phyloP scores from a whole-genome alignment of 2,329 filamentous ascomycete genomes.

The Immersiporthe knoxdaviesiana region DNA sequence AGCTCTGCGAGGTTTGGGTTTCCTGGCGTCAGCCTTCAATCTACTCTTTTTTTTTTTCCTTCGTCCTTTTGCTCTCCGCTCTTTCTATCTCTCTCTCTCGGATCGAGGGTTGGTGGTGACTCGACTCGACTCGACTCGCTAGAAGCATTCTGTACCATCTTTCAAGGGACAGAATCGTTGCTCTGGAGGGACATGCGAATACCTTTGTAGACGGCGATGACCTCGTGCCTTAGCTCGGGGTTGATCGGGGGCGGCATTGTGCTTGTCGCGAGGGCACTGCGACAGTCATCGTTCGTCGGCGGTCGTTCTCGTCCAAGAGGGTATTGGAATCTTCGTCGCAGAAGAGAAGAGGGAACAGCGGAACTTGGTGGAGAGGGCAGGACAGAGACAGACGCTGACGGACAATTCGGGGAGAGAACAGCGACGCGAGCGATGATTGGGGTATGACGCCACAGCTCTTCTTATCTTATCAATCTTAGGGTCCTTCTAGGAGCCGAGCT shows the following conservation, averaged over 20 bases:
- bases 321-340: conserved; percentile 3
- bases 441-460: neutral
- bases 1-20: conserved; percentile 61
- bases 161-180: neutral
- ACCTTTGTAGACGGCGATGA: conserved; percentile 91
- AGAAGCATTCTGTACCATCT: neutral
- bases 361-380: neutral
- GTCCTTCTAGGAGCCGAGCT: neutral
- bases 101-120: neutral
- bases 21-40: neutral
- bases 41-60: neutral
- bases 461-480: neutral
- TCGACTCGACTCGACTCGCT: neutral
- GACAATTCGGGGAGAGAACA: neutral
- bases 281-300: conserved; percentile 1
- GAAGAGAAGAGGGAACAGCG: neutral
- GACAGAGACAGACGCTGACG: neutral
- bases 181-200: conserved; percentile 2
- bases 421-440: neutral
- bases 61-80: neutral
- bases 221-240: conserved; percentile 70
- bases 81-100: neutral
- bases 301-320: neutral
- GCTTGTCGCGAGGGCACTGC: neutral
- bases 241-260: conserved; percentile 45